phyloP scores from a whole-genome alignment of 2,329 filamentous ascomycete species.

The Cladophialophora psammophila region DNA sequence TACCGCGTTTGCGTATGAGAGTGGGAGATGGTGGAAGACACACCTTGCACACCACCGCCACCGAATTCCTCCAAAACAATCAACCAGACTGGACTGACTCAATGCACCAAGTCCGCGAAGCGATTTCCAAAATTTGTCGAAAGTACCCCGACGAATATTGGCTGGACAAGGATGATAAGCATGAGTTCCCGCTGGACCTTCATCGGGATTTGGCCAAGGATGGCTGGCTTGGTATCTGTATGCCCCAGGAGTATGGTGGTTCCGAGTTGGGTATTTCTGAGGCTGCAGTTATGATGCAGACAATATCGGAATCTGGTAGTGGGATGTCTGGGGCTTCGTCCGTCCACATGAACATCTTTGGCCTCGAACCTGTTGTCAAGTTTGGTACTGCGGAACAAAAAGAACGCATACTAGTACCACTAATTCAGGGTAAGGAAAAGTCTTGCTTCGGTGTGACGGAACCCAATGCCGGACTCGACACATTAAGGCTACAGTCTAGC shows the following conservation, averaged over 20 bases:
- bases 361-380: constrained; percentile 55
- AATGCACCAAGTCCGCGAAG: constrained; percentile 52
- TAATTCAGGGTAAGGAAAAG: constrained; percentile 37
- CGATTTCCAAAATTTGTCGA: constrained; percentile 54
- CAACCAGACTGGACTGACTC: constrained; percentile 50
- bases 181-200: constrained; percentile 52
- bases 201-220: constrained; percentile 50
- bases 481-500: constrained; percentile 48
- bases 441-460: too few relatives aligned
- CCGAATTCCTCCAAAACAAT: too few relatives aligned
- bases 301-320: constrained; percentile 54
- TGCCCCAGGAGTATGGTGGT: constrained; percentile 53
- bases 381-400: constrained; percentile 55
- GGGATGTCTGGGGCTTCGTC: constrained; percentile 53
- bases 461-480: too few relatives aligned
- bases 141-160: constrained; percentile 55
- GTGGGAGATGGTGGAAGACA: too few relatives aligned
- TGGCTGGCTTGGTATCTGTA: constrained; percentile 56
- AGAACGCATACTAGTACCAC: constrained; percentile 48
- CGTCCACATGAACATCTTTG: constrained; percentile 60
- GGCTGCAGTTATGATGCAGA: constrained; percentile 58
- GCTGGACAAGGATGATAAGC: constrained; percentile 48
- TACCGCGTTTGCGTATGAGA: too few relatives aligned
- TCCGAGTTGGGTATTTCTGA: constrained; percentile 53
- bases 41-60: too few relatives aligned